These are phyloP conservation scores for Didymella exigua DNA, from an alignment of 2,329 filamentous ascomycete genomes.

Conservation along the genomic window DNA sequence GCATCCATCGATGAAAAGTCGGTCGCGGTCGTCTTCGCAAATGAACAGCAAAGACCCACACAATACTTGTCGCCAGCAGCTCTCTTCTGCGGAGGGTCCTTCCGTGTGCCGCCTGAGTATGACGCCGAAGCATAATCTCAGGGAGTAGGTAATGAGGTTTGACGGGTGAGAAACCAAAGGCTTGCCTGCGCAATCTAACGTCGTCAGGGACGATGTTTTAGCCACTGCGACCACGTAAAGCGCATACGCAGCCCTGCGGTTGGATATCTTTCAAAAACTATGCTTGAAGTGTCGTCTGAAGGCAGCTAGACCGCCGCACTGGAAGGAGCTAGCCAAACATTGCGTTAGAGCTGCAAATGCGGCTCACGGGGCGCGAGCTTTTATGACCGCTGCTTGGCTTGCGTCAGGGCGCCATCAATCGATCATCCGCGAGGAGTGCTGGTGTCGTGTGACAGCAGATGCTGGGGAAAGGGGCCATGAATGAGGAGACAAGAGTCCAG, in stretches of 20 bases:
- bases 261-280: neutral
- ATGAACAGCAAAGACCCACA: neutral
- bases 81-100: neutral
- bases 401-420: conserved; percentile 4
- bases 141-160: neutral
- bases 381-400: conserved; percentile 10
- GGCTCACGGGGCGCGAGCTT: neutral
- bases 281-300: neutral
- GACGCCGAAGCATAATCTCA: neutral
- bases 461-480: neutral
- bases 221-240: neutral
- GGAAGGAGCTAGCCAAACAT: neutral
- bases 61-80: neutral
- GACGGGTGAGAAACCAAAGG: neutral
- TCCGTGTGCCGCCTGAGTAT: neutral
- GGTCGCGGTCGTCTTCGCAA: neutral
- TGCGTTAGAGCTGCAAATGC: neutral
- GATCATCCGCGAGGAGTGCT: neutral
- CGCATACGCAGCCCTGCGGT: neutral
- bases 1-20: neutral
- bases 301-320: neutral
- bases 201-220: neutral
- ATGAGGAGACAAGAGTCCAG: neutral
- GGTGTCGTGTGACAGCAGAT: conserved; percentile 11
- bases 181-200: neutral